Conservation (phyloP, 768 basidiomycete species). For the Lentinula detonsa region DNA sequence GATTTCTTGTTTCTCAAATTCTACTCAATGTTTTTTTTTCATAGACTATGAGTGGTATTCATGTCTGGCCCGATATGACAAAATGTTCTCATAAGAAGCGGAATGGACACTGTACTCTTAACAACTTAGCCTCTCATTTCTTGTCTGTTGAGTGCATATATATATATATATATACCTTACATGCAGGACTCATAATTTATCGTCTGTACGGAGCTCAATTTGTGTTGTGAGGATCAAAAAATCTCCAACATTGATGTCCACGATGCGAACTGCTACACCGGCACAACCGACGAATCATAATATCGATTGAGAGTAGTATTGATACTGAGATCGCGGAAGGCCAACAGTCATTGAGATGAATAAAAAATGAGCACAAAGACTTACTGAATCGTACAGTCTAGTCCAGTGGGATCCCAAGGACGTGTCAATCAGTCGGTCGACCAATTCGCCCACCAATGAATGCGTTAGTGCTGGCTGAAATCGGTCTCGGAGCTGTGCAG, state of each 20-base stretch:
- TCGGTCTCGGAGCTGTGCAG: slow-evolving; percentile 81
- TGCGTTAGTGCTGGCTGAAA: slow-evolving; percentile 92
- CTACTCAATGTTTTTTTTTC: slow-evolving; percentile 5
- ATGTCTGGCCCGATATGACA: slow-evolving; percentile 74
- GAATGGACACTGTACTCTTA: not conserved
- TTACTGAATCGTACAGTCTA: slow-evolving; percentile 88
- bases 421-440: slow-evolving; percentile 85
- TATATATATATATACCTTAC: not conserved
- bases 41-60: slow-evolving; percentile 85
- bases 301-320: slow-evolving; percentile 92
- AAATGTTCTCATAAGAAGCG: slow-evolving; percentile 34
- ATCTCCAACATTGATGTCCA: too few relatives aligned
- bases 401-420: slow-evolving; percentile 95
- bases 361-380: slow-evolving; percentile 14
- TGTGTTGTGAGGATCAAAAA: not conserved
- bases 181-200: not conserved
- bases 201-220: not conserved
- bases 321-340: slow-evolving; percentile 48
- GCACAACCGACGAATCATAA: slow-evolving; percentile 25
- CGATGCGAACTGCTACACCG: too few relatives aligned
- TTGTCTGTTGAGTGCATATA: not conserved
- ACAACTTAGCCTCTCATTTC: not conserved
- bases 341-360: not conserved
- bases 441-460: slow-evolving; percentile 74
- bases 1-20: not conserved